phyloP scores from a whole-genome alignment of 73 alveolate genomes.

The Symbiodinium natans region DNA sequence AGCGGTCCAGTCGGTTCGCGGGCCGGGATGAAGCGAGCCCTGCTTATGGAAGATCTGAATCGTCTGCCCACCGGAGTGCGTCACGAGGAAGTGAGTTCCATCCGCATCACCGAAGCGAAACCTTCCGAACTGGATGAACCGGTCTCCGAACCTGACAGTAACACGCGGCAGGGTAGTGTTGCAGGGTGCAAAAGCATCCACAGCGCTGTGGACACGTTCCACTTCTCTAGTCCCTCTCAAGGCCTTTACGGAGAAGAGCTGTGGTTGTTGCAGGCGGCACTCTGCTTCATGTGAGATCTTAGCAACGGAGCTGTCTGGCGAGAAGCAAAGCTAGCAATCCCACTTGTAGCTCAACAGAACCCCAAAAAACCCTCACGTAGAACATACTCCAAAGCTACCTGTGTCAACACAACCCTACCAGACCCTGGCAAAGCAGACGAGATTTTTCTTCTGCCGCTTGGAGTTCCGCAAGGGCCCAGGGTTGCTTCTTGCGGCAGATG shows the following conservation, averaged over 20 bases:
- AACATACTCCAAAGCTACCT: neutral
- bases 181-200: neutral
- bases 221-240: neutral
- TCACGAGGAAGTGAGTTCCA: neutral
- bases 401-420: neutral
- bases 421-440: neutral
- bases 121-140: neutral
- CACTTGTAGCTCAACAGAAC: neutral
- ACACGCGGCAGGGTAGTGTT: neutral
- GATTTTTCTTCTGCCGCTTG: neutral
- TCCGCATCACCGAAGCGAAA: neutral
- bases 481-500: no score
- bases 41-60: neutral
- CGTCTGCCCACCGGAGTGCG: neutral
- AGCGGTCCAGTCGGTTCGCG: neutral
- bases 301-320: neutral
- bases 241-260: neutral
- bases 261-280: neutral
- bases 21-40: neutral
- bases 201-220: neutral
- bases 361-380: neutral
- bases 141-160: neutral
- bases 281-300: neutral
- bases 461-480: neutral
- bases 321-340: neutral